A percentile compares a stretch with the other conserved stretches of the same genome.
These are phyloP conservation scores for Spinacia oleracea DNA, from an alignment of 179 eudicot species.

Conservation along the genomic window DNA sequence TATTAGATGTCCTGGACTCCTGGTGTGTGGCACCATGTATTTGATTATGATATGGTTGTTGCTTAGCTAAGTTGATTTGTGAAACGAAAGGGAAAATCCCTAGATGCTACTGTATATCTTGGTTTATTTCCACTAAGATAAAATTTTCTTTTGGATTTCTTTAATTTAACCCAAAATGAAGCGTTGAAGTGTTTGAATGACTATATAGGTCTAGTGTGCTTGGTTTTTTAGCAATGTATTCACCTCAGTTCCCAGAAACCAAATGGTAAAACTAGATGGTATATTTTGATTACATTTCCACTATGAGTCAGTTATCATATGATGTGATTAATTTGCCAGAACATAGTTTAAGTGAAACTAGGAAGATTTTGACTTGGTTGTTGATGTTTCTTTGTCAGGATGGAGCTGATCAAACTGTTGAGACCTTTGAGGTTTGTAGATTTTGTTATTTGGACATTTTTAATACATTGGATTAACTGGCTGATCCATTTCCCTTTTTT, in stretches of 20 bases:
- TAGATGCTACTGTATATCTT: no score
- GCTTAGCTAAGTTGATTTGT: no score
- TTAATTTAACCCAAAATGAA: no score
- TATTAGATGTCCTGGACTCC: no score
- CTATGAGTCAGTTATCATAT: not conserved
- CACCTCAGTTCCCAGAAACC: not conserved
- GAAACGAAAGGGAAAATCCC: no score
- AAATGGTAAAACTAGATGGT: not conserved
- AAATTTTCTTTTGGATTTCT: no score
- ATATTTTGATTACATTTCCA: not conserved
- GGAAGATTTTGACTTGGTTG: slow-evolving; percentile 16
- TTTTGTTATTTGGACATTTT: not conserved
- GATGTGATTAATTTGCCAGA: slow-evolving; percentile 5
- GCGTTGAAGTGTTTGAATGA: no score
- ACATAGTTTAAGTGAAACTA: not conserved
- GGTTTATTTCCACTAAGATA: no score
- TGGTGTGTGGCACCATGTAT: no score
- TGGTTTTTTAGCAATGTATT: not conserved
- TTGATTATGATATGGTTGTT: not conserved
- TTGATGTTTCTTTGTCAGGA: slow-evolving; percentile 41
- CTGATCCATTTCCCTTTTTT: not conserved
- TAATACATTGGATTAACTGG: not conserved
- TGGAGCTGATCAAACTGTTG: slow-evolving; percentile 42
- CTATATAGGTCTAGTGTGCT: no score
- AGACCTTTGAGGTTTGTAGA: slow-evolving; percentile 54